Evolutionary conservation across 192 early-diverging fungal species (phyloP), one percentile per base, ranked within the genome.

Genomic region (Backusella morwellensis): DNA sequence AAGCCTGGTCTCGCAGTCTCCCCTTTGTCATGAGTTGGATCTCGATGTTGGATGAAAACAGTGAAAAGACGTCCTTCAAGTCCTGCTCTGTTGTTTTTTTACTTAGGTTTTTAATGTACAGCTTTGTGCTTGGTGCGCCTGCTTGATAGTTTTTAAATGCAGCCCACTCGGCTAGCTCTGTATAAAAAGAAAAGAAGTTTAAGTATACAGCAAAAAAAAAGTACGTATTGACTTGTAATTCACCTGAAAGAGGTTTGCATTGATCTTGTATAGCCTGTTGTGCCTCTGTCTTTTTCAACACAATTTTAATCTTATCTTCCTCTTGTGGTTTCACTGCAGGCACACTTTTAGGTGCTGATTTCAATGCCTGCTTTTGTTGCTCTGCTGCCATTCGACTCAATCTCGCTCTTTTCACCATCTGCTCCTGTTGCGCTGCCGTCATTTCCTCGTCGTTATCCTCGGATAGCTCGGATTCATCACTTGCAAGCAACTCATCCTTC

Each of bases 381-480:
- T 66, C 40, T 29, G 66, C 71, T 5, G 67, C 71, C 15, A 72
- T 75, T 34, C 68, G 23, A 35, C 23, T 68, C 32, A 41, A 23
- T 36, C 42, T 23, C 74, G 54, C 47, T 12, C 66, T 72, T 38
- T 40, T 73, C 23, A 41, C 74, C 17, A 26, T 6, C 26, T 68
- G 36, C 7, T 34, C 23, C 19, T 75, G 56, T n/a, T 34, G 19
- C 1, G 54, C 54, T 35, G 56, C 40, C 14, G 78, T 71, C 15
- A 59, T 29, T 34, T 67, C 56, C 40, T 85, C 77, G 17, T 66
- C 40, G 2, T 67, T 40, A 14, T 85, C 80, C 2, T 70, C 66
- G 41, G 85, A 84, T 29, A 87, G 35, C 66, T 87, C 86, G 11
- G 86, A 87, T 73, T 87, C 86, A 79, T 87, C 86, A 4, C 74